These are phyloP conservation scores for Astrothelium macrocarpum DNA, from an alignment of 495 filamentous ascomycete species.

Conservation along the genomic window DNA sequence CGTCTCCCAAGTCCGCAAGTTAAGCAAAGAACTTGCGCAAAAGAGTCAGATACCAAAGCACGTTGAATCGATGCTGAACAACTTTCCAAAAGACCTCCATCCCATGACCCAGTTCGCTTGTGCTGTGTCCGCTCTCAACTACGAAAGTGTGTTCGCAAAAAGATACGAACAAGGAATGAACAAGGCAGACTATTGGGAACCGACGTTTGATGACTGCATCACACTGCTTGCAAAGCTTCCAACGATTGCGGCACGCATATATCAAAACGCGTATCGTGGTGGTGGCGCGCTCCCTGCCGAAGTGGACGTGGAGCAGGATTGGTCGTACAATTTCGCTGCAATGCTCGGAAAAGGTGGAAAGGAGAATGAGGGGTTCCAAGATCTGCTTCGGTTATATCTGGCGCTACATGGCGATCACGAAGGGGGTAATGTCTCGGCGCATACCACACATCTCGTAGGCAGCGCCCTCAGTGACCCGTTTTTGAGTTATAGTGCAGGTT, in stretches of 20 bases:
- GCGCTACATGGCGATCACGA: constrained; percentile 97
- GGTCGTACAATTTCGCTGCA: constrained; percentile 95
- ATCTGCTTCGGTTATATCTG: constrained; percentile 84
- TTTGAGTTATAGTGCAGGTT: constrained; percentile 89
- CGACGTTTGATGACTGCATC: constrained; percentile 93
- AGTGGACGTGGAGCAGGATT: constrained; percentile 78
- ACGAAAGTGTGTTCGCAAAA: constrained; percentile 85
- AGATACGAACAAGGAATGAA: constrained; percentile 80
- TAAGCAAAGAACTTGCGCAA: constrained; percentile 80
- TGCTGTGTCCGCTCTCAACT: constrained; percentile 85
- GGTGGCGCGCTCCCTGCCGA: constrained; percentile 67
- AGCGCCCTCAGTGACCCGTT: constrained; percentile 90
- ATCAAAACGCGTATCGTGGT: constrained; percentile 75
- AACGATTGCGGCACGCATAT: constrained; percentile 93
- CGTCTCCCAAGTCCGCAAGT: constrained; percentile 63
- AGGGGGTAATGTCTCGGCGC: constrained; percentile 93
- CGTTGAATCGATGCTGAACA: constrained; percentile 78
- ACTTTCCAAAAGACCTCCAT: constrained; percentile 79
- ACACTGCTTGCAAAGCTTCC: constrained; percentile 91
- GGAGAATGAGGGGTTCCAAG: constrained; percentile 87
- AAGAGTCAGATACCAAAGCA: constrained; percentile 75
- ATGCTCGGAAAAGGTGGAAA: constrained; percentile 86
- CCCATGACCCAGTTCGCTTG: constrained; percentile 98
- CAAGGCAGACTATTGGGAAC: constrained; percentile 98
- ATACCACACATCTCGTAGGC: constrained; percentile 96